Base-by-base conservation (phyloP, 2,329 filamentous ascomycete species). In the Ceratocystis variospora region DNA sequence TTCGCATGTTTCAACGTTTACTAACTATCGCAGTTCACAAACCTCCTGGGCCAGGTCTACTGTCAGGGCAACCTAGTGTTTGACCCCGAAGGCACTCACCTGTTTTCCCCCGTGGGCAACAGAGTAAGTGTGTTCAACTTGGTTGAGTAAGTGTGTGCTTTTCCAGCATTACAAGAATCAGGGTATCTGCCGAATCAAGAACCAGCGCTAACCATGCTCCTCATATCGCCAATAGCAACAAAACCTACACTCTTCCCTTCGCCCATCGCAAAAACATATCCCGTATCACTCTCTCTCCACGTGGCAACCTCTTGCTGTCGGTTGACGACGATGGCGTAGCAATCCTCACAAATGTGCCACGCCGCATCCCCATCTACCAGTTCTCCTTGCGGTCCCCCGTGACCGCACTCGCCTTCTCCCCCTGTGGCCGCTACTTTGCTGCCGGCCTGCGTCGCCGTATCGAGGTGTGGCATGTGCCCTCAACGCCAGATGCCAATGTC, bases 41-140 rank as follows among this genome's bases (percentile, higher is more conserved):
- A 97, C 78, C 84, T 99, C 75, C 84, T 99, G 73, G 95, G 94
- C 75, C 99, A 94, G 71, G 94, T 99, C 74, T 99, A 97, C 81
- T 90, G 91, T 79, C 90, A 92, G 83, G 94, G 95, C 77, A 99
- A 97, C 76, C 84, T 99, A 73, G 83, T 96, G 74, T 99, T 95
- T 80, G 95, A 90, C 72, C 90, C 92, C 69, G 93, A 99, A 83
- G 95, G 95, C 74, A 94, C 90, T 72, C 93, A 90, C 78, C 83
- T 99, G 70, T 89, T 95, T 73, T 99, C 94, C 57, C 95, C 94
- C 6, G 94, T 99, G 64, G 94, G 94, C 74, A 99, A 97, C 78
- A 83, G 91, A 74, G 91, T 99, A 69, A 90, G 93, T 1, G 88
- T 97, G 64, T 99, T 99, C 76, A 93, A 99, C 75, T 81, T 99